Evolutionary conservation across 2,329 filamentous ascomycete genomes (phyloP), one percentile per base, ranked within the genome.

Genomic region (Ustilaginoidea virens): DNA sequence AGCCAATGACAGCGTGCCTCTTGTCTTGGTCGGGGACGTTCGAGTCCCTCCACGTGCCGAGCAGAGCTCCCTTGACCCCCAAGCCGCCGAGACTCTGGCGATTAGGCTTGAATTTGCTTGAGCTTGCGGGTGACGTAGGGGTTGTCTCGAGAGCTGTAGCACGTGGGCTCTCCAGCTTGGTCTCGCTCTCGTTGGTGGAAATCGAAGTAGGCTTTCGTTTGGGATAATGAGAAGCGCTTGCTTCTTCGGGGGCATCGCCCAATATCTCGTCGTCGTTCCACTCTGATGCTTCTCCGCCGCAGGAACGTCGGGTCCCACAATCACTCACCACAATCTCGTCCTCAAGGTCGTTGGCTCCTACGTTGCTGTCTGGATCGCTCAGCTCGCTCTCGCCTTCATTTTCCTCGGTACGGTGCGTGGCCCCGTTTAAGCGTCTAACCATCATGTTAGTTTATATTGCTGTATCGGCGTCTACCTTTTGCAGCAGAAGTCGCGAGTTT

Each of bases 41-140:
- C 0, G 70, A 74, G 27, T 73, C 66, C 28, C 69, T 58, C 71
- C 71, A 76, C 20, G 68, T 63, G 2, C 71, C 71, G 6, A 76
- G 52, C 5, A 62, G 44, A 5, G 69, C 56, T 4, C 59, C 57
- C 36, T 66, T 68, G 14, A 54, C 48, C 9, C 44, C 47, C 11
- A 43, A 41, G 10, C 48, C 29, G 19, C 30, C 25, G 9, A 33
- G 19, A 19, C 41, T 50, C 19, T 42, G 35, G 1, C 49, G 44
- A 12, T 41, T 31, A 8, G 46, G 35, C 28, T 47, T 56, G 12
- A 37, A 21, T 25, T 49, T 53, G 9, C 25, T 12, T 13, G 34
- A 31, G 8, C 20, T 23, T 20, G 40, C 35, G 5, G 37, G 34
- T 7, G 31, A 33, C 5, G 23, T 17, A 1, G 44, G 32, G 3